Base-by-base conservation (phyloP, 2,329 filamentous ascomycete genomes). In the Pestalotiopsis fici region DNA sequence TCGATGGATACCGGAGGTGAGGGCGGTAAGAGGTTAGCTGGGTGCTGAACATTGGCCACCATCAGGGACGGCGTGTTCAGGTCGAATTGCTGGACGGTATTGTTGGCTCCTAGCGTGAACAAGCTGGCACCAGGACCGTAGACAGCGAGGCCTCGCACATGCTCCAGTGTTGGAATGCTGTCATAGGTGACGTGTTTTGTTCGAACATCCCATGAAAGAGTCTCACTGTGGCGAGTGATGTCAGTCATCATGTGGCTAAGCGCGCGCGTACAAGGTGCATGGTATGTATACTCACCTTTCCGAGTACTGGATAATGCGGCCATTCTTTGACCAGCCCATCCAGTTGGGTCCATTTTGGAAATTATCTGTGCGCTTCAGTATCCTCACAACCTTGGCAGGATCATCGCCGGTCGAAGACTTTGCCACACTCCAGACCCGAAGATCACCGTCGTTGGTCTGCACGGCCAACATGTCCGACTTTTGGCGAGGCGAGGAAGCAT, bases 281-380 rank as follows among this genome's bases (percentile, higher is more conserved):
- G 31, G 80, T 68, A 65, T 71, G 65, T 60, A 13, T 21, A 88
- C 93, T 83, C 85, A 97, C 95, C 91, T 90, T 80, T 98, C 94
- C 4, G 93, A 92, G 79, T 90, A 95, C 80, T 99, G 96, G 70
- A 99, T 90, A 71, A 99, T 94, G 72, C 95, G 92, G 50, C 96
- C 96, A 82, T 97, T 98, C 82, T 98, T 98, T 0, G 96, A 98
- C 96, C 96, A 99, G 23, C 90, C 92, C 85, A 98, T 95, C 96
- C 96, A 99, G 77, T 97, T 97, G 47, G 93, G 91, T 1, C 94
- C 94, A 2, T 89, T 82, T 39, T 89, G 83, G 71, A 87, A 90
- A 71, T 90, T 90, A 69, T 97, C 94, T 7, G 90, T 90, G 73
- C 93, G 87, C 78, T 93, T 95, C 61, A 99, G 83, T 31, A 97